Conservation (phyloP, 176 grass and related monocot species). For the Puya raimondii region DNA sequence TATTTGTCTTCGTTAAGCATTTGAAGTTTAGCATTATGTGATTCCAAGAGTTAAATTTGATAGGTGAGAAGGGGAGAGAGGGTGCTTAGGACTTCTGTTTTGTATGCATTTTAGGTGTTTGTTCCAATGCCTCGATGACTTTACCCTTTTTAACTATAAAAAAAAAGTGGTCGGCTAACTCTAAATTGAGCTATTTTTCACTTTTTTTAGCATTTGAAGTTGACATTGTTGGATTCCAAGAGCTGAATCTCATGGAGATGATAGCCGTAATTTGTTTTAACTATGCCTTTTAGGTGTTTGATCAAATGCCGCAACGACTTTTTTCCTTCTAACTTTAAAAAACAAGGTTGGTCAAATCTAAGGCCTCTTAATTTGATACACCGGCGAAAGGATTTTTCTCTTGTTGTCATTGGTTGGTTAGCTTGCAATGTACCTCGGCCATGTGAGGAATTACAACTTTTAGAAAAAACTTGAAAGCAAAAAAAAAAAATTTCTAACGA, state of each 20-base stretch:
- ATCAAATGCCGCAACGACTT: slow-evolving; percentile 1
- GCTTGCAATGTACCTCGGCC: neutral
- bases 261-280: neutral
- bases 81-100: too few species aligned
- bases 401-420: too few species aligned
- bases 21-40: too few species aligned
- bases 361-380: neutral
- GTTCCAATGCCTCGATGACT: slow-evolving; percentile 11
- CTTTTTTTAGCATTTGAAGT: neutral
- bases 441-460: neutral
- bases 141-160: neutral
- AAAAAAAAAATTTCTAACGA: too few species aligned
- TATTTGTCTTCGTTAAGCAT: too few species aligned
- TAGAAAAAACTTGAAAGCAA: too few species aligned
- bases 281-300: slow-evolving; percentile 3
- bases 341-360: neutral
- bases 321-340: neutral
- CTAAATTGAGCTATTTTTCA: too few species aligned
- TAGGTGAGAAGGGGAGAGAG: too few species aligned
- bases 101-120: slow-evolving; percentile 2
- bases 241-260: neutral
- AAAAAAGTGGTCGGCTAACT: too few species aligned
- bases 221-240: neutral
- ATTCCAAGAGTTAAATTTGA: too few species aligned
- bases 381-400: too few species aligned